Base-by-base conservation (phyloP, 495 filamentous ascomycete genomes). In the Lepidopterella palustris region DNA sequence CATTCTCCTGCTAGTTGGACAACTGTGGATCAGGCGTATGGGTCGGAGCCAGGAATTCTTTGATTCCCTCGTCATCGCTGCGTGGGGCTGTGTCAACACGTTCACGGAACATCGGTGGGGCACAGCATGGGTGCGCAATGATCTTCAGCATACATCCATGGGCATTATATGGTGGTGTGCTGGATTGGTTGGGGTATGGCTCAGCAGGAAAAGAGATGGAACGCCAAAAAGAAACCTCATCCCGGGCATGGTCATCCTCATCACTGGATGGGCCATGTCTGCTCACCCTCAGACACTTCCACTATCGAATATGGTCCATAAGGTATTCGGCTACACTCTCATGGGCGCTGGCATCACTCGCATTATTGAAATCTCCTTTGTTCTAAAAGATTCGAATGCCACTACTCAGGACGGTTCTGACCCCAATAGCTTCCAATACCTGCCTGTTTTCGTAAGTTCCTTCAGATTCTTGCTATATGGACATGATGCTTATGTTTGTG, bases 81-180 rank as follows among this genome's bases (percentile, higher is more conserved):
- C 85, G 9, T 98, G 93, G 93, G 93, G 93, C 42, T 89, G 88
- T 70, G 84, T 98, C 72, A 98, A 97, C 71, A 97, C 95, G 35
- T 97, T 98, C 70, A 97, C 95, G 15, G 93, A 97, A 71, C 93
- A 98, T 72, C 82, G 88, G 32, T 98, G 93, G 93, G 95, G 95
- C 32, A 75, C 77, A 0, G 76, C 81, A 1, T 98, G 93, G 93
- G 92, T 87, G n/a, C 81, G 82, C 68, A 97, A 96, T 68, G 93
- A 98, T 71, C 83, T 96, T 71, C 93, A 98, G 71, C 95, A 97
- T 69, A 98, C 93, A 0, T 87, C 85, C 10, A 98, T 97, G 95
- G 93, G 93, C 27, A 82, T 98, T 59, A 84, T 98, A 54, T 98
- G 93, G 93, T 97, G 91, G 91, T 87, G 83, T 67, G 92, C 95